phyloP scores from a whole-genome alignment of 2,329 filamentous ascomycete genomes.

The Cryphonectria parasitica region DNA sequence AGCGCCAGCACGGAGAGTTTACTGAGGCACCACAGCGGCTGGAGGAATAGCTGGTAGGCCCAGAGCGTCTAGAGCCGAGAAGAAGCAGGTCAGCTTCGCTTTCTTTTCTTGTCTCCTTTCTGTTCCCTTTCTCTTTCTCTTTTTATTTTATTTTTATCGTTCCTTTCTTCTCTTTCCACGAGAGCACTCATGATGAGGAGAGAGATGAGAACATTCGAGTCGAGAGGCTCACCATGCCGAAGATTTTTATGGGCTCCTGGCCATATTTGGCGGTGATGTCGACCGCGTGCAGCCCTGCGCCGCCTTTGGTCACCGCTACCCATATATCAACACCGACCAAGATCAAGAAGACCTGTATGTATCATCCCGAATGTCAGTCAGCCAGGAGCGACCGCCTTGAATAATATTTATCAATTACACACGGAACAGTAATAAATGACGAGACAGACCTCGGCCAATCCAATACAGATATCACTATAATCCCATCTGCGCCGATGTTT shows the following conservation, averaged over 20 bases:
- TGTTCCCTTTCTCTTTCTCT: background rate
- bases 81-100: background rate
- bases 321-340: background rate
- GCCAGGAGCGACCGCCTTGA: background rate
- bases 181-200: background rate
- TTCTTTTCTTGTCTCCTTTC: background rate
- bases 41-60: background rate
- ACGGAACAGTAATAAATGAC: too few species aligned
- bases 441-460: background rate
- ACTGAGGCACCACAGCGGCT: background rate
- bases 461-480: background rate
- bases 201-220: too few species aligned
- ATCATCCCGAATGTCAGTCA: background rate
- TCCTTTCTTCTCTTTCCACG: too few species aligned
- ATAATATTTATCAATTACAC: too few species aligned
- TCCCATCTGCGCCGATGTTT: constrained; percentile 5
- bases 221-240: background rate
- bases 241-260: background rate
- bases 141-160: background rate
- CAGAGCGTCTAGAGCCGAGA: background rate
- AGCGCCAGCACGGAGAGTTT: constrained; percentile 5
- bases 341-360: background rate
- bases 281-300: background rate
- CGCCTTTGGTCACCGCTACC: background rate
- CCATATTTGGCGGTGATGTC: background rate